Evolutionary conservation across 2,329 filamentous ascomycete genomes (phyloP), one percentile per base, ranked within the genome.

Genomic region (Talaromyces sp.): DNA sequence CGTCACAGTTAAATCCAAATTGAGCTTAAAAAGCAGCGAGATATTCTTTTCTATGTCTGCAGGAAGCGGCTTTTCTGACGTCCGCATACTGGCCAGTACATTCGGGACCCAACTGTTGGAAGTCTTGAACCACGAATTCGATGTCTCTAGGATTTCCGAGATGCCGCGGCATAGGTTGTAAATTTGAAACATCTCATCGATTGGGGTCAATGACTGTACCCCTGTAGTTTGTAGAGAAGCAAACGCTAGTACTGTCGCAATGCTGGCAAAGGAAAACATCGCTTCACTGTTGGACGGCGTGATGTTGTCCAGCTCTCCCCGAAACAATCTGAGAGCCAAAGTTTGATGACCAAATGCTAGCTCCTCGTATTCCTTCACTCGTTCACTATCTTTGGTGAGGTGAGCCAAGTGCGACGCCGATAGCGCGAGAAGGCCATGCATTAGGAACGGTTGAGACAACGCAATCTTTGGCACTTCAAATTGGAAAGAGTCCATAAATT

Each of bases 241-340:
- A 60, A 72, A 72, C 17, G 70, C 68, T 29, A 72, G 63, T 19
- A 70, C 66, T 8, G 71, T 68, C n/a, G 72, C 68, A 35, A 74
- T 56, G 31, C 59, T 64, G 4, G 70, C 70, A 35, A 73, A 70
- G 17, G 69, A 67, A 52, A 75, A 73, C 17, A 75, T 63, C 10
- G 71, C 70, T 43, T 68, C 64, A 56, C 70, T 73, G 60, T 71
- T 75, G 8, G 67, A 66, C 24, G 64, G 63, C 9, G 63, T 68
- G 38, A 74, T 68, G 52, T 66, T 66, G 52, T 65, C 64, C 29
- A 72, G 55, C 46, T 63, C 60, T 19, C 63, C 60, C 2, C 67
- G 64, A 58, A 73, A 78, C 6, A 64, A 59, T 9, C 64, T 62
- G 56, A 69, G 54, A 31, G 65, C 65, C 38, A 65, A 57, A 27